Evolutionary conservation across 257 asterid genomes (phyloP), one percentile per base, ranked within the genome.

Genomic region (Verbena officinalis): DNA sequence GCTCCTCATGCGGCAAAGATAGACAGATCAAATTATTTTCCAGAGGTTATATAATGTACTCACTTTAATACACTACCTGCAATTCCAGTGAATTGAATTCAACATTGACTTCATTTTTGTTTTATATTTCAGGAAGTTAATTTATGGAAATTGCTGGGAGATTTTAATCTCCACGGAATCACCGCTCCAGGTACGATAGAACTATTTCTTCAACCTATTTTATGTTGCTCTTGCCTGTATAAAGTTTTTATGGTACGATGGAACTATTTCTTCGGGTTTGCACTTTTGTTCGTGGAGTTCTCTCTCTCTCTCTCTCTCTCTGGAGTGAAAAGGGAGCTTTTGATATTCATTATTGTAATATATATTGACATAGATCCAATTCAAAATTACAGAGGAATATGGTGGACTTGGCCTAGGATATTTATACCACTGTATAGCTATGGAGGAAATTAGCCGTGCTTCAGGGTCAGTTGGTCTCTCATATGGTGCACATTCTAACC

Each of bases 321-420:
- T 39, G n/a, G 56, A 22, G 36, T 31, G 21, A 22, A 55, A n/a
- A 39, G 51, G 14, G 51, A 16, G n/a, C 22, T 53, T 5, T 17
- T 55, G 60, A 31, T 48, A 6, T 52, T 36, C 49, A 62, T 62
- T 44, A 61, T 51, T 48, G 30, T 48, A 53, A 17, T 55, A 16
- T 68, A 49, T 67, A 21, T 74, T 63, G 64, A 45, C 54, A 24
- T 58, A 27, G 27, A 62, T 59, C 36, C 65, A 31, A 52, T 58
- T 75, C 53, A 43, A 54, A 20, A 51, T 48, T 67, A 69, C 77
- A 90, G 99, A 83, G 90, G 93, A 90, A 78, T 90, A 88, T 76
- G 99, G 99, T 70, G 99, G 99, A 49, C 96, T 94, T 60, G 97
- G 99, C 75, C 96, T 94, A 49, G 99, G 99, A 67, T 94, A 94